Percentiles rank a stretch among this genome's conserved stretches.
Conservation (phyloP, 306 rosid genomes). For the Trifolium fragiferum region DNA sequence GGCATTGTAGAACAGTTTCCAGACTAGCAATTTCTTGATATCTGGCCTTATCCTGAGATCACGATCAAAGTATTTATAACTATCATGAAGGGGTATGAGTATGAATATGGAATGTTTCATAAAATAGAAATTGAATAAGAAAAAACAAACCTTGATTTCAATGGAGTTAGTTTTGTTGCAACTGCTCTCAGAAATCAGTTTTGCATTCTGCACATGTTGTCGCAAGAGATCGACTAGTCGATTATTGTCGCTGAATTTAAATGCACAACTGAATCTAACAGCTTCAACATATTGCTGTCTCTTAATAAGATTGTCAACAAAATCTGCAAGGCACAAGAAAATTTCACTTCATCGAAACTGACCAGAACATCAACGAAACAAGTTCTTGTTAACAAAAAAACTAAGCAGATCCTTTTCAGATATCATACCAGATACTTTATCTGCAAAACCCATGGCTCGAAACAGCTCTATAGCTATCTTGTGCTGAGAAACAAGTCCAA, state of each 20-base stretch:
- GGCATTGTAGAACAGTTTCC: not conserved
- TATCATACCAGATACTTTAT: not conserved
- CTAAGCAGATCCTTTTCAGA: not conserved
- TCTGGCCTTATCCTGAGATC: constrained; percentile 5
- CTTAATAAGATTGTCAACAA: not conserved
- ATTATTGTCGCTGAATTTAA: not conserved
- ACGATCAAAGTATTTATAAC: not conserved
- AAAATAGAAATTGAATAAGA: not conserved
- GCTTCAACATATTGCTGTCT: constrained; percentile 7
- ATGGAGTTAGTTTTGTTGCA: constrained; percentile 10
- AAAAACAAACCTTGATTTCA: constrained; percentile 42
- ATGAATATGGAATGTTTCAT: not conserved
- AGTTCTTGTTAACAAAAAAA: constrained; percentile 1
- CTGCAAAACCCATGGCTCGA: constrained; percentile 12
- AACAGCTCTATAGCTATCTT: constrained; percentile 1
- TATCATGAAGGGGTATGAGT: not conserved
- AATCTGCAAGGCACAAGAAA: constrained; percentile 39
- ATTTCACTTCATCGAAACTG: constrained; percentile 5
- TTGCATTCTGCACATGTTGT: not conserved
- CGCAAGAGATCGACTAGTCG: constrained; percentile 14
- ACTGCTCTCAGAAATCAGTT: constrained; percentile 16
- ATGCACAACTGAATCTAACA: constrained; percentile 25
- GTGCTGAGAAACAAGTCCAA: constrained; percentile 9
- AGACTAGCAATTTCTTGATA: constrained; percentile 11
- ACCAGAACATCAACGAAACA: not conserved